Conservation (phyloP, 2,329 filamentous ascomycete species). For the Fonsecaea erecta region DNA sequence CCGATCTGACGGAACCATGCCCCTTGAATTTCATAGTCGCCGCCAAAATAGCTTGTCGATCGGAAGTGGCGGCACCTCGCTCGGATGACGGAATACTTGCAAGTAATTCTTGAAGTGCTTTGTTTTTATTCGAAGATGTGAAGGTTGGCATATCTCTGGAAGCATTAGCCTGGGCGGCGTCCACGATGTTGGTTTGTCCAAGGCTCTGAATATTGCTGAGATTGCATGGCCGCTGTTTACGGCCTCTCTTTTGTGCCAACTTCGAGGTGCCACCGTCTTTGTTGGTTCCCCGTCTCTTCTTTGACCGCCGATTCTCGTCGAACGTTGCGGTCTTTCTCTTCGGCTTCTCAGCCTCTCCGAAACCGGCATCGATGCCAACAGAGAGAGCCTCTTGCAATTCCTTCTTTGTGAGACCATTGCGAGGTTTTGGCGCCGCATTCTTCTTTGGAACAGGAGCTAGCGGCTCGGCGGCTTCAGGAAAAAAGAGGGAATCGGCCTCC, state of each 20-base stretch:
- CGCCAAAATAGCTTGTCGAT: slow-evolving; percentile 38
- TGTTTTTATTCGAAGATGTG: slow-evolving; percentile 35
- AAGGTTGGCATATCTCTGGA: slow-evolving; percentile 38
- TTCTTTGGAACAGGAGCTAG: slow-evolving; percentile 8
- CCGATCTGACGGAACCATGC: slow-evolving; percentile 34
- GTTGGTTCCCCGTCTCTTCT: slow-evolving; percentile 4
- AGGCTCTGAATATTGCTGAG: slow-evolving; percentile 37
- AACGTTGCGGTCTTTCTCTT: slow-evolving; percentile 21
- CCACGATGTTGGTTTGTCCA: slow-evolving; percentile 35
- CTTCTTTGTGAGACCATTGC: slow-evolving; percentile 23
- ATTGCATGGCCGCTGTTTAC: slow-evolving; percentile 11
- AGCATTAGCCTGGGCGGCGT: slow-evolving; percentile 40
- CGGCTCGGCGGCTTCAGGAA: slow-evolving; percentile 21
- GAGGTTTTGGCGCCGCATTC: slow-evolving; percentile 19
- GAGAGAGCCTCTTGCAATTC: slow-evolving; percentile 26
- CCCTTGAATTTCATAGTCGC: slow-evolving; percentile 41
- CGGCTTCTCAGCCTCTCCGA: slow-evolving; percentile 10
- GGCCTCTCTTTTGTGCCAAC: slow-evolving; percentile 4
- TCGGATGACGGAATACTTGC: slow-evolving; percentile 41
- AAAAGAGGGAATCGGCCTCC: slow-evolving; percentile 30
- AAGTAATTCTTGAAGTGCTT: slow-evolving; percentile 43
- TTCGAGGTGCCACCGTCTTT: slow-evolving; percentile 4
- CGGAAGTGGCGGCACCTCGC: slow-evolving; percentile 35
- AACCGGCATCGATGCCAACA: slow-evolving; percentile 18
- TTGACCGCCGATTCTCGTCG: slow-evolving; percentile 6